phyloP scores from a whole-genome alignment of 2,329 filamentous ascomycete species.

The Fusarium compactum region DNA sequence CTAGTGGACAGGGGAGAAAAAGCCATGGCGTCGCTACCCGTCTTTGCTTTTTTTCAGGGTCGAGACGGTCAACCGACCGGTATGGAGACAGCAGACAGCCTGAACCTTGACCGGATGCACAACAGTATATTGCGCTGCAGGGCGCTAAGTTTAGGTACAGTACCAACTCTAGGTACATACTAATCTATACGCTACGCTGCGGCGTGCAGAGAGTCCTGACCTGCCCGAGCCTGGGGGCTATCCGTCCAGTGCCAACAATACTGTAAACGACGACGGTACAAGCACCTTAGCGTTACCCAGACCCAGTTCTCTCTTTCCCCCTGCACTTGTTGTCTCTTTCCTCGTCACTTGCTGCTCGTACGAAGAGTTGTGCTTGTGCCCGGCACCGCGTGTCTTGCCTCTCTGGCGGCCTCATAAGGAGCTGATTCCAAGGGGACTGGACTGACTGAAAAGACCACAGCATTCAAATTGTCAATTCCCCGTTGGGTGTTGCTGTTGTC shows the following conservation, averaged over 20 bases:
- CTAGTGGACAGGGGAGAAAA: slow-evolving; percentile 22
- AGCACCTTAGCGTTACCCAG: slow-evolving; percentile 40
- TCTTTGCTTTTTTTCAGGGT: slow-evolving; percentile 26
- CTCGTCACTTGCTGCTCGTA: slow-evolving; percentile 37
- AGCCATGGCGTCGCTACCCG: slow-evolving; percentile 21
- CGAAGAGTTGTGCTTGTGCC: slow-evolving; percentile 43
- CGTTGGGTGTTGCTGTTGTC: slow-evolving; percentile 36
- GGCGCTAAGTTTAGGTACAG: background rate
- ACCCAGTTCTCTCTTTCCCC: slow-evolving; percentile 49
- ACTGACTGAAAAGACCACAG: slow-evolving; percentile 34
- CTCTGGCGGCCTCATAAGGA: slow-evolving; percentile 49
- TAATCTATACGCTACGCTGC: background rate
- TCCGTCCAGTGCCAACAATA: slow-evolving; percentile 41
- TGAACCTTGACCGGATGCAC: slow-evolving; percentile 24
- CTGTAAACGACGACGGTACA: slow-evolving; percentile 45
- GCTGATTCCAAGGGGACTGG: slow-evolving; percentile 39
- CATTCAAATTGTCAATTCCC: slow-evolving; percentile 34
- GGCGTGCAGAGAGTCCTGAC: background rate
- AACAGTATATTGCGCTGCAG: slow-evolving; percentile 1
- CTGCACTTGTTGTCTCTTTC: slow-evolving; percentile 46
- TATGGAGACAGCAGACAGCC: slow-evolving; percentile 8
- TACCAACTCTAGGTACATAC: no score
- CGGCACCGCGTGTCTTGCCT: slow-evolving; percentile 47
- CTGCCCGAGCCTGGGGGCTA: background rate
- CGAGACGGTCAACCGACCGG: background rate